phyloP scores from a whole-genome alignment of 306 rosid species.

The Cucumis cinereus region DNA sequence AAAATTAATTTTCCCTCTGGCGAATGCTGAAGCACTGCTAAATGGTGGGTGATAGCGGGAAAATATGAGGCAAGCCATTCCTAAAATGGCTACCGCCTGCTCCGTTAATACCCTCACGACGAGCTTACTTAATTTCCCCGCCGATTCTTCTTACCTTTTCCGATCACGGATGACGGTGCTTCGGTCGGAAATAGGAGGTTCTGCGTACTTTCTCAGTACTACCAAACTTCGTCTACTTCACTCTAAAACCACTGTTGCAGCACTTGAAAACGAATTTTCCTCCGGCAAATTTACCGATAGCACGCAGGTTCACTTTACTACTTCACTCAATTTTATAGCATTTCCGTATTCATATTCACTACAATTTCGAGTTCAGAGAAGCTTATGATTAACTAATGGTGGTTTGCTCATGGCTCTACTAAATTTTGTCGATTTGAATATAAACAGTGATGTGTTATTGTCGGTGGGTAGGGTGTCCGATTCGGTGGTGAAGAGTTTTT shows the following conservation, averaged over 20 bases:
- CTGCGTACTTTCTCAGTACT: neutral
- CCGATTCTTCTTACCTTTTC: neutral
- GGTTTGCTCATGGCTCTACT: neutral
- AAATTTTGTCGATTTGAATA: neutral
- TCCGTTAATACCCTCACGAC: neutral
- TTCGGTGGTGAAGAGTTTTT: slow-evolving; percentile 32
- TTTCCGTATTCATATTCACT: neutral
- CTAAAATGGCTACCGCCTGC: neutral
- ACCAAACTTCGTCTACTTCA: slow-evolving; percentile 24
- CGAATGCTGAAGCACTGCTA: too few species aligned
- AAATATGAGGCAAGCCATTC: neutral
- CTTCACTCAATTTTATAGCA: neutral
- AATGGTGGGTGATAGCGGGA: neutral
- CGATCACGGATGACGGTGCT: neutral
- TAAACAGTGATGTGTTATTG: neutral
- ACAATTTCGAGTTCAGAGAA: neutral
- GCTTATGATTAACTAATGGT: neutral
- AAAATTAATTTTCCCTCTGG: too few species aligned
- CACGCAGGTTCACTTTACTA: neutral
- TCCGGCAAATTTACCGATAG: slow-evolving; percentile 4
- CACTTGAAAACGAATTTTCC: slow-evolving; percentile 22
- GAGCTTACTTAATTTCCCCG: neutral
- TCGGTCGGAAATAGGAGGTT: neutral
- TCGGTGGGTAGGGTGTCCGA: slow-evolving; percentile 28
- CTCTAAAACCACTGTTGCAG: slow-evolving; percentile 12